These are phyloP conservation scores for Buddleja alternifolia DNA, from an alignment of 257 asterid genomes.

Conservation along the genomic window DNA sequence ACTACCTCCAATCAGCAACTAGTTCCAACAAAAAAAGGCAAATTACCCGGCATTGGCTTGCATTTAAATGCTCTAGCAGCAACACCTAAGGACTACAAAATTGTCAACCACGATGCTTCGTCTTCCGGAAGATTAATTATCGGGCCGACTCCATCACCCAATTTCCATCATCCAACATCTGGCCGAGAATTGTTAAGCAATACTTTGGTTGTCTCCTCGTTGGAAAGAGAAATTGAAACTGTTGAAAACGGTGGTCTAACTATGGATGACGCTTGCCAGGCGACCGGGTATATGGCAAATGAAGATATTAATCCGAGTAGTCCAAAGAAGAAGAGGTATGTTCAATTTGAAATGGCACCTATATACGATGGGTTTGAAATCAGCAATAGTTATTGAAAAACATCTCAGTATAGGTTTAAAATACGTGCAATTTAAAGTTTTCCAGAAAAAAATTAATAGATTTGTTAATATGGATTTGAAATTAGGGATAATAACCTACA, in stretches of 20 bases:
- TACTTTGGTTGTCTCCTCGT: conserved; percentile 37
- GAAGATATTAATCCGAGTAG: conserved; percentile 57
- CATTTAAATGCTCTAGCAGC: conserved; percentile 82
- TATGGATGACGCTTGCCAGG: conserved; percentile 49
- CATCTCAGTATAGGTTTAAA: too few relatives aligned
- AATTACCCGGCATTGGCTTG: conserved; percentile 83
- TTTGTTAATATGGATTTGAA: too few relatives aligned
- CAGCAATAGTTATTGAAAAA: too few relatives aligned
- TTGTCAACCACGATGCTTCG: conserved; percentile 53
- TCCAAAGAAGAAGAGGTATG: conserved; percentile 64
- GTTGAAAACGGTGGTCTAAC: conserved; percentile 38
- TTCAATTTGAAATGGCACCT: neutral
- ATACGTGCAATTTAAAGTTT: too few relatives aligned
- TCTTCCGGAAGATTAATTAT: conserved; percentile 53
- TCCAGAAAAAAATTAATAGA: too few relatives aligned
- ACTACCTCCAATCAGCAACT: conserved; percentile 40
- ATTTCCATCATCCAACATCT: conserved; percentile 34
- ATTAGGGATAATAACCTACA: too few relatives aligned
- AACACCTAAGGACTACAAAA: conserved; percentile 52
- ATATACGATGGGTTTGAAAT: too few relatives aligned
- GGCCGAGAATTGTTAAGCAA: conserved; percentile 48
- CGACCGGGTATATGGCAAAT: conserved; percentile 38
- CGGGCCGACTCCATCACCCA: conserved; percentile 44
- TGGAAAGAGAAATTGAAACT: conserved; percentile 41
- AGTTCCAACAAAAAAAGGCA: conserved; percentile 31